Percentiles rank a stretch among this genome's conserved stretches.
These are phyloP conservation scores for Hyaloscypha bicolor DNA, from an alignment of 495 filamentous ascomycete genomes.

Conservation along the genomic window DNA sequence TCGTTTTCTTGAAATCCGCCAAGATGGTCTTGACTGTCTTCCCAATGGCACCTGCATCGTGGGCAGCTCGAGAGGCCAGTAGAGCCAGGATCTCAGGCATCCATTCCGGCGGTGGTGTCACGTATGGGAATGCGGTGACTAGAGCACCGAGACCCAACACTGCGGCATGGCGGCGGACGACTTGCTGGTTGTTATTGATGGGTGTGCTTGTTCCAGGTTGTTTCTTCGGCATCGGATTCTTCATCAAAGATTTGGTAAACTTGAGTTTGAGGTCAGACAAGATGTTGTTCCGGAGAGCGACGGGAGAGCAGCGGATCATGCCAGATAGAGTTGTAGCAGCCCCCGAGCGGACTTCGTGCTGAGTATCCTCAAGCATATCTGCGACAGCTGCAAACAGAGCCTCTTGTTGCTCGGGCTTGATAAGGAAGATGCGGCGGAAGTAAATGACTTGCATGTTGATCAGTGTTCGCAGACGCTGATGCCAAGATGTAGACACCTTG, in stretches of 20 bases:
- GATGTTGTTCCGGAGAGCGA: slow-evolving; percentile 72
- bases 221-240: slow-evolving; percentile 86
- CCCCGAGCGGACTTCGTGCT: slow-evolving; percentile 93
- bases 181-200: slow-evolving; percentile 72
- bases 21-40: slow-evolving; percentile 96
- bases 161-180: slow-evolving; percentile 84
- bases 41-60: slow-evolving; percentile 88
- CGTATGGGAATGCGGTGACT: slow-evolving; percentile 96
- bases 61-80: slow-evolving; percentile 81
- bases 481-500: slow-evolving; percentile 85
- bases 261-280: slow-evolving; percentile 73
- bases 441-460: slow-evolving; percentile 99
- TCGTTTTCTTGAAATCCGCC: slow-evolving; percentile 98
- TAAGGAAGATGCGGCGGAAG: slow-evolving; percentile 95
- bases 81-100: slow-evolving; percentile 91
- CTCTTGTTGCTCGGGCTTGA: slow-evolving; percentile 72
- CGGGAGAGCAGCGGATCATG: slow-evolving; percentile 98
- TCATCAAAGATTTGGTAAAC: slow-evolving; percentile 74
- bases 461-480: slow-evolving; percentile 92
- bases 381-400: slow-evolving; percentile 86
- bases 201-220: slow-evolving; percentile 65
- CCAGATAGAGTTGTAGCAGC: slow-evolving; percentile 89
- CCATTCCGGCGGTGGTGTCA: slow-evolving; percentile 88
- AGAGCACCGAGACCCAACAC: slow-evolving; percentile 90
- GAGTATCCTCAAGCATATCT: slow-evolving; percentile 88